Base-by-base conservation (phyloP, 2,329 filamentous ascomycete genomes). In the Fusarium sp. region DNA sequence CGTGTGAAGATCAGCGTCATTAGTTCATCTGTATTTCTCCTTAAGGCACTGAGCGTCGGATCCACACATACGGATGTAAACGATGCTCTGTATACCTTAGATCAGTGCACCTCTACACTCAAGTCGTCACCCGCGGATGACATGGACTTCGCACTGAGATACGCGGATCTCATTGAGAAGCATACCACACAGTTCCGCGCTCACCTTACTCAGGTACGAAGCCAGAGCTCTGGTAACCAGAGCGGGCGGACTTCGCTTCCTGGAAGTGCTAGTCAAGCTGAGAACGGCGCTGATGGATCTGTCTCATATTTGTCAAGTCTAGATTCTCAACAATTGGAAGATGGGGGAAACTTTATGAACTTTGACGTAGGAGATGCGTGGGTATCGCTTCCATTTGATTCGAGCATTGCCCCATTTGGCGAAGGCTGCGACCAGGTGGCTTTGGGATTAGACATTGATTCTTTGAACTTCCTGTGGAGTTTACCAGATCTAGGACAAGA, bases 121-220 rank as follows among this genome's bases (percentile, higher is more conserved):
- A 66, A 60, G 14, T 52, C 40, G 1, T 69, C 54, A 0, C 64
- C 69, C 0, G 58, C 65, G 3, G 72, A 74, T 28, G 72, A 74
- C 5, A 74, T 74, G 72, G 72, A 74, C 14, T 74, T 74, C 52
- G 59, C 72, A 0, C 40, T 74, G 28, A 58, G 72, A 38, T 74
- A 74, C 33, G 72, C 69, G 0, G 49, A 71, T 13, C 61, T 74
- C 10, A 59, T 74, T 10, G 72, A 72, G 20, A 72, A 68, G 22
- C 72, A 74, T 38, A 62, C 63, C 0, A 49, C 63, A 18, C 68
- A 68, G 15, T 72, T 72, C 42, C 50, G 64, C 2, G 57, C 51
- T 5, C 62, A 68, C 18, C 62, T 68, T 10, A 68, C 57, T 3
- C 38, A 42, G 6, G 6, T 26, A 1, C 4, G 62, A 13, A 31